These are phyloP conservation scores for Epipyxis sp. DNA, from an alignment of 108 stramenopile genomes.

Conservation along the genomic window DNA sequence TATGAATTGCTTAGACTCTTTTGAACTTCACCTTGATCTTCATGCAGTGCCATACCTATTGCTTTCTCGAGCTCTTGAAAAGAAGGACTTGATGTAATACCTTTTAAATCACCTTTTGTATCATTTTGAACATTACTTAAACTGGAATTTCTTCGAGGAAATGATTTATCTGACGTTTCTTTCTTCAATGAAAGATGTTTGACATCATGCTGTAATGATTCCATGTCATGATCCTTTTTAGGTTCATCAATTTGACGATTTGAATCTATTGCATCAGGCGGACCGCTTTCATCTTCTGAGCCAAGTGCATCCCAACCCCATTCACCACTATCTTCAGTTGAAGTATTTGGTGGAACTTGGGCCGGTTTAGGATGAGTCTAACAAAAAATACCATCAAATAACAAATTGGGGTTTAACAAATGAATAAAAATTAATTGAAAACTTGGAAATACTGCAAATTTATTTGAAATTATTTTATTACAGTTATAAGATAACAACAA, in stretches of 20 bases:
- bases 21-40: background rate
- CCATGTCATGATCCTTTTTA: background rate
- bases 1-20: background rate
- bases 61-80: slow-evolving; percentile 31
- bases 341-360: no score
- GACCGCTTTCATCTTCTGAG: background rate
- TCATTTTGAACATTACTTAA: background rate
- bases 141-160: no score
- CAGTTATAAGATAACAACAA: no score
- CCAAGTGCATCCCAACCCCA: background rate
- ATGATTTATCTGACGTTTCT: background rate
- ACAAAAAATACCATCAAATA: no score
- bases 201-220: background rate
- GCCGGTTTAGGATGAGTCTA: no score
- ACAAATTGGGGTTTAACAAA: no score
- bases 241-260: background rate
- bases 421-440: no score
- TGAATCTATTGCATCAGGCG: no score
- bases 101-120: background rate
- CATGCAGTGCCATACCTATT: slow-evolving; percentile 6
- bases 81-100: slow-evolving; percentile 13
- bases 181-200: background rate
- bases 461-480: no score
- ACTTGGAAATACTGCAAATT: no score
- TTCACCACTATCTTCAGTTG: no score